Percentiles rank a stretch among this genome's conserved stretches.
Evolutionary conservation across 139 green algal species (phyloP).

Genomic region (Chlamydomonas incerta): DNA sequence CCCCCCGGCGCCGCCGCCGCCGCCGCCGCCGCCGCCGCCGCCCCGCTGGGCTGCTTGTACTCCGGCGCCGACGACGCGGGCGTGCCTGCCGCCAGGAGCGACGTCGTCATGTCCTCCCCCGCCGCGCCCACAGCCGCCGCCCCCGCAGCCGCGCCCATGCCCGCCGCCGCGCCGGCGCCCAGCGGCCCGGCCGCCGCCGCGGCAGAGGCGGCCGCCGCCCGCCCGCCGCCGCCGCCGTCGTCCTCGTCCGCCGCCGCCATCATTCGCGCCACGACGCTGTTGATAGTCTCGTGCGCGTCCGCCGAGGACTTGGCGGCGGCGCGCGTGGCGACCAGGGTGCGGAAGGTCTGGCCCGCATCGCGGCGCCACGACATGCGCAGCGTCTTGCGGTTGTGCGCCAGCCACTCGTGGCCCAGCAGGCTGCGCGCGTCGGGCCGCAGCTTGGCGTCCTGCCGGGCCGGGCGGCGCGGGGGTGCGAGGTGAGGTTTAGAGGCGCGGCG

Average conservation of each 20-base stretch:
- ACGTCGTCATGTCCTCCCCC: conserved; percentile 4
- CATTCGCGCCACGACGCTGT: conserved; percentile 63
- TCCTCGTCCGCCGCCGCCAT: conserved; percentile 47
- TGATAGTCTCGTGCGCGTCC: conserved; percentile 64
- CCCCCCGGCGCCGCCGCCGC: no score
- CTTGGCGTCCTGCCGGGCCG: conserved; percentile 91
- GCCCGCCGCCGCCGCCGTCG: background rate
- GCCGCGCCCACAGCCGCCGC: conserved; percentile 8
- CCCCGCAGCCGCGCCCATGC: background rate
- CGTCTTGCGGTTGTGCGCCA: conserved; percentile 77
- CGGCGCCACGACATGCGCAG: conserved; percentile 79
- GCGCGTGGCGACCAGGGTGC: conserved; percentile 29
- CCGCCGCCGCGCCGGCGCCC: background rate
- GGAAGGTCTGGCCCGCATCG: conserved; percentile 44
- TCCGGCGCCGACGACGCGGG: background rate
- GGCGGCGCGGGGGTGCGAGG: no score
- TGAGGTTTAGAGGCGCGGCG: no score
- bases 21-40: background rate
- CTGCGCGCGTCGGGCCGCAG: conserved; percentile 75
- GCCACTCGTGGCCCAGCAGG: conserved; percentile 92
- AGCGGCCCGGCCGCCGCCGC: conserved; percentile 1
- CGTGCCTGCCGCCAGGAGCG: conserved; percentile 1
- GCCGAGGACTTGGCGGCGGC: background rate
- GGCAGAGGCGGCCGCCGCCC: background rate
- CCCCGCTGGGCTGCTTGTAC: background rate